Evolutionary conservation across 345 rosid genomes (phyloP).

Genomic region (Salix exigua): DNA sequence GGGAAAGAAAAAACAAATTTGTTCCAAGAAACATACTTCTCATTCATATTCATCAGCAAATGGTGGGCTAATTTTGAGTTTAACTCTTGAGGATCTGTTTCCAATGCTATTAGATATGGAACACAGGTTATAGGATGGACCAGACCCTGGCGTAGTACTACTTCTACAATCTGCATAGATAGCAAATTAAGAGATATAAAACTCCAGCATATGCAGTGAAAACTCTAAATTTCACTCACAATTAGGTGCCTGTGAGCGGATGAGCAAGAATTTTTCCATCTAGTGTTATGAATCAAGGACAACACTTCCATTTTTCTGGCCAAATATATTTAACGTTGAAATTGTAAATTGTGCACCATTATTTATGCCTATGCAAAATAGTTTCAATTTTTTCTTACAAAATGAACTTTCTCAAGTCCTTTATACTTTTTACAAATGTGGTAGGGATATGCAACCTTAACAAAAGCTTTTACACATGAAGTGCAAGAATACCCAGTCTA

Average conservation of each 20-base stretch:
- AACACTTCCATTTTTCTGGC: background rate
- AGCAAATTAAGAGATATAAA: background rate
- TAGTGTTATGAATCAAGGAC: background rate
- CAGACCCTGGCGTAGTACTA: slow-evolving; percentile 96
- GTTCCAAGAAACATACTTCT: slow-evolving; percentile 56
- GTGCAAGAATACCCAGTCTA: background rate
- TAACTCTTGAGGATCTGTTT: slow-evolving; percentile 88
- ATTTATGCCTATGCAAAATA: background rate
- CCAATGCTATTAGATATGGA: slow-evolving; percentile 96
- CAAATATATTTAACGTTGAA: background rate
- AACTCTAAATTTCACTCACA: background rate
- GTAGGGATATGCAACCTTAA: background rate
- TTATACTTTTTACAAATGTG: no score
- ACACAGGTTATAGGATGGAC: slow-evolving; percentile 99
- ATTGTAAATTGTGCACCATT: background rate
- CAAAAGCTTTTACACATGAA: background rate
- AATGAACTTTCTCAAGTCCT: background rate
- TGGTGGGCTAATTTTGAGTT: slow-evolving; percentile 98
- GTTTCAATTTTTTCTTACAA: background rate
- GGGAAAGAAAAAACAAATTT: background rate
- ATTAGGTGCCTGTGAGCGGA: background rate
- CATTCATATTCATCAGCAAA: slow-evolving; percentile 98
- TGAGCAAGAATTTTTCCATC: slow-evolving; percentile 1
- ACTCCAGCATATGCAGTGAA: background rate
- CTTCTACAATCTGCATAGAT: slow-evolving; percentile 82